Conservation (phyloP, 2,329 filamentous ascomycete genomes). For the Sphaerulina vaccinii region DNA sequence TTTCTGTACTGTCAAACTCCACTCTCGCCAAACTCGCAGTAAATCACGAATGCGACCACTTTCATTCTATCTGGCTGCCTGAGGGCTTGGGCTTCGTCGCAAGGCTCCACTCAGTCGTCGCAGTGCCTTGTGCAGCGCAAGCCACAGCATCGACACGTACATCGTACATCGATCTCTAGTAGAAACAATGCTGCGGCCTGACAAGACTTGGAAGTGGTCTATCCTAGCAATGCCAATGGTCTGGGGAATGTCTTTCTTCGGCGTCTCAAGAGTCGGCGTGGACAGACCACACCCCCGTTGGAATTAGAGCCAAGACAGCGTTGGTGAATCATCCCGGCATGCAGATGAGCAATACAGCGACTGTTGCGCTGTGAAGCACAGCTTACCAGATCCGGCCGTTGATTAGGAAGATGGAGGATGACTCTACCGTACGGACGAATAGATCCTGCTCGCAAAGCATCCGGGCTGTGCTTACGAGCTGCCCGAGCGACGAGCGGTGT, state of each 20-base stretch:
- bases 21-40: too few relatives aligned
- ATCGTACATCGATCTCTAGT: neutral
- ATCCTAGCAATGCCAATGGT: constrained; percentile 6
- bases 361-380: neutral
- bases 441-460: too few relatives aligned
- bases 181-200: constrained; percentile 16
- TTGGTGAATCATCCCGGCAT: constrained; percentile 9
- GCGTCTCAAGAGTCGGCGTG: constrained; percentile 8
- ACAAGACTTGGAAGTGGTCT: constrained; percentile 4
- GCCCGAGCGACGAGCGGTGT: constrained; percentile 10
- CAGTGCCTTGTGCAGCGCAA: neutral
- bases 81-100: neutral
- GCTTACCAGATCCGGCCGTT: neutral
- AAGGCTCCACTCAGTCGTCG: neutral
- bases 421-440: constrained; percentile 8
- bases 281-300: too few relatives aligned
- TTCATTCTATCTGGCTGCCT: neutral
- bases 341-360: constrained; percentile 12
- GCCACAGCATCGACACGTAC: neutral
- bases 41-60: neutral
- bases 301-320: constrained; percentile 7
- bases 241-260: too few relatives aligned
- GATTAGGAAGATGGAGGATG: neutral
- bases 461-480: constrained; percentile 16
- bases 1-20: too few relatives aligned